Evolutionary conservation across 2,329 filamentous ascomycete species (phyloP), one percentile per base, ranked within the genome.

Genomic region (Trichoderma harzianum): DNA sequence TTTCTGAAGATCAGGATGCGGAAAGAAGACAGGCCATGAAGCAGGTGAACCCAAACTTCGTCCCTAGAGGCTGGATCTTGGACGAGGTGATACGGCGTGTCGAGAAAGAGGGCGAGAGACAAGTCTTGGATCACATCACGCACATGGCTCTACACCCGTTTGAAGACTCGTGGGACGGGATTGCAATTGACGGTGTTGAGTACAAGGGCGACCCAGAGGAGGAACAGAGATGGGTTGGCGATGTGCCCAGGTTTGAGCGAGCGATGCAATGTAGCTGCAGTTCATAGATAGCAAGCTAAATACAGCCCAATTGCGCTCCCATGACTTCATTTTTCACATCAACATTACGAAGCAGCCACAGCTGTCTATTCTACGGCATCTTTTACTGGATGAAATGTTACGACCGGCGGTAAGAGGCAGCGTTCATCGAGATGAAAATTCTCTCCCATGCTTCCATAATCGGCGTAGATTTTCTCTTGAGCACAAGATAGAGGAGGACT

Each of bases 261-360:
- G 93, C 92, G 39, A 90, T 97, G 88, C 95, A 98, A 84, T 98
- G 96, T 81, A 97, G 93, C 79, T 99, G 96, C 82, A 97, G 94
- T 80, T 98, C 95, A 28, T 97, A 85, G 73, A 51, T 16, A 26
- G 16, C 36, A 24, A 53, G n/a, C 36, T 26, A 26, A 32, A 32
- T 21, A 11, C 16, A 30, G 2, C 10, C 10, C 11, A n/a, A 7
- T 21, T 26, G n/a, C 21, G 16, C 26, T 36, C 16, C 5, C 53
- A 21, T 14, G 7, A 12, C 3, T 28, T 11, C 18, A 24, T 43
- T 12, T n/a, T 21, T 18, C 43, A 43, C 36, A n/a, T 36, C 39
- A 16, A 30, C 12, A 30, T 43, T 36, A 47, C 36, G 32, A 14
- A 28, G 57, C 51, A 47, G 36, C 5, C 28, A 18, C 24, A 7